Percentiles rank a stretch among this genome's conserved stretches.
Conservation (phyloP, 768 basidiomycete genomes). For the Rhodosporidiobolus odoratus region DNA sequence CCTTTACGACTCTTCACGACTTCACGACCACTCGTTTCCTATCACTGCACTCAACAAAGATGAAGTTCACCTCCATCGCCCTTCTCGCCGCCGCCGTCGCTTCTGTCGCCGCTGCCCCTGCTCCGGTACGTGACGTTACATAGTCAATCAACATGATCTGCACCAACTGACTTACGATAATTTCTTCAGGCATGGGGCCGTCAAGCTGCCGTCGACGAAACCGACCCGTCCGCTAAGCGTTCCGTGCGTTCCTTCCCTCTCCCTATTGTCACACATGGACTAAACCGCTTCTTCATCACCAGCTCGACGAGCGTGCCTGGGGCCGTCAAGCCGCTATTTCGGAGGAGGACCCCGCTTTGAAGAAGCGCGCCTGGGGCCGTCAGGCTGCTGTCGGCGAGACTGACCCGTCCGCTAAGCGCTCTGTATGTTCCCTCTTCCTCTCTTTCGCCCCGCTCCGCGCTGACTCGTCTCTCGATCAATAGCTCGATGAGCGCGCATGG, state of each 20-base stretch:
- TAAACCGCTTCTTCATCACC: too few species aligned
- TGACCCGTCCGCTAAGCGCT: constrained; percentile 2
- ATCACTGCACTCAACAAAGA: neutral
- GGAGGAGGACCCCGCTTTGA: neutral
- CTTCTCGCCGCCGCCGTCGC: constrained; percentile 11
- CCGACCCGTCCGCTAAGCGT: neutral
- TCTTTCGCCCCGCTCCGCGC: neutral
- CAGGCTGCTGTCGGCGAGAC: neutral
- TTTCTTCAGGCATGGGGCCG: neutral
- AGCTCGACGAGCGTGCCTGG: neutral
- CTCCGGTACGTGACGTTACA: neutral
- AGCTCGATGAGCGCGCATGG: constrained; percentile 4
- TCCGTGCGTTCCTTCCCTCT: neutral
- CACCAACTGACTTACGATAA: too few species aligned
- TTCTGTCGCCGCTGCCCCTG: constrained; percentile 6
- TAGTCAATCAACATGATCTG: too few species aligned
- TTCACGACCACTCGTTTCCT: neutral
- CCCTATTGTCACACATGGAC: too few species aligned
- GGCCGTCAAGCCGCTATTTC: neutral
- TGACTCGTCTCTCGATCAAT: neutral
- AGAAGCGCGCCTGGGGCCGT: neutral
- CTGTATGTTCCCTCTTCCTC: neutral
- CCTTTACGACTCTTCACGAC: neutral
- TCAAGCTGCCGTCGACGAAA: neutral
- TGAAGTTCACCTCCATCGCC: constrained; percentile 22